Evolutionary conservation across 768 basidiomycete species (phyloP).

Genomic region (Leccinum barrowsii): DNA sequence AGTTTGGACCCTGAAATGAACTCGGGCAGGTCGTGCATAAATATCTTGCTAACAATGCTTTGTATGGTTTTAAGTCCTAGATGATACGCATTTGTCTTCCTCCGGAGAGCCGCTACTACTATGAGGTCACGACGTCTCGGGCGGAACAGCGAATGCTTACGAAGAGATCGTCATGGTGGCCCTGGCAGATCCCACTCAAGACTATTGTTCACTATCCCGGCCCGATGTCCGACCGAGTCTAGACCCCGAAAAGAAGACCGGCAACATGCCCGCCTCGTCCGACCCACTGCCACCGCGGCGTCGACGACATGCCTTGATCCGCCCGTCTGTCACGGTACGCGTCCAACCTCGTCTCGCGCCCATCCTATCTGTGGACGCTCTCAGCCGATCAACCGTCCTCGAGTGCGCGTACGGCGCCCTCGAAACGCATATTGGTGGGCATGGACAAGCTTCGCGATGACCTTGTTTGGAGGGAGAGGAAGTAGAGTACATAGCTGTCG

Average conservation of each 20-base stretch:
- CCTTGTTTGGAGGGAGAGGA: conserved; percentile 44
- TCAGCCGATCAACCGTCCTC: conserved; percentile 64
- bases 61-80: not conserved
- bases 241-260: conserved; percentile 19
- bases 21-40: not conserved
- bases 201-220: not conserved
- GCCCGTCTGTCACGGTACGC: conserved; percentile 13
- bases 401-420: conserved; percentile 53
- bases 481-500: conserved; percentile 57
- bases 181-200: not conserved
- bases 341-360: conserved; percentile 64
- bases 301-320: conserved; percentile 4
- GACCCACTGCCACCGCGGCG: conserved; percentile 5
- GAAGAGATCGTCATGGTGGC: not conserved
- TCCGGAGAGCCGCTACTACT: not conserved
- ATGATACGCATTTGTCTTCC: conserved; percentile 9
- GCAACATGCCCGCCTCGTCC: conserved; percentile 29
- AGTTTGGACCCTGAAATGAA: conserved; percentile 25
- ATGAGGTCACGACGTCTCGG: conserved; percentile 10
- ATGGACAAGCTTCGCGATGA: conserved; percentile 56
- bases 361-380: conserved; percentile 67
- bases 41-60: not conserved
- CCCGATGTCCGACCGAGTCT: conserved; percentile 2
- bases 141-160: conserved; percentile 6
- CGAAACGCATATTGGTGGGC: conserved; percentile 40